Percentiles rank a stretch among this genome's conserved stretches.
phyloP scores from a whole-genome alignment of 768 basidiomycete genomes.

The Boletus rubroflammeus region DNA sequence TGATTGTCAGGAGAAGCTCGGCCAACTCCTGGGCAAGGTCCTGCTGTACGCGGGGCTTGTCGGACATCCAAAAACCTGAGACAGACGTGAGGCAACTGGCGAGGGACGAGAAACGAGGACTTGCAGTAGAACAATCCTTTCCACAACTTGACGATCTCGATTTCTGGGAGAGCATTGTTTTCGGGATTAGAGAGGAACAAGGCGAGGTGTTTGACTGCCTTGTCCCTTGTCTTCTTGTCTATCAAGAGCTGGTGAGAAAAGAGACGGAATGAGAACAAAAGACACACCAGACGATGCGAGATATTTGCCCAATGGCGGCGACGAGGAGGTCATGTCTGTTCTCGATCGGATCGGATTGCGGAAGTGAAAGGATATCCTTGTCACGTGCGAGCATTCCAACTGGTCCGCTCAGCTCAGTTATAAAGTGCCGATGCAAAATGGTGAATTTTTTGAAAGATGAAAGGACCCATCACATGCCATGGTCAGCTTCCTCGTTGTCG shows the following conservation, averaged over 20 bases:
- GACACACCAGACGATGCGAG: slow-evolving; percentile 84
- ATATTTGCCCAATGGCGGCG: slow-evolving; percentile 79
- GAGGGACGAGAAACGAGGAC: slow-evolving; percentile 18
- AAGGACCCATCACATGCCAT: slow-evolving; percentile 90
- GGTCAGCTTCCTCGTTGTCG: slow-evolving; percentile 41
- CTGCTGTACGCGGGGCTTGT: slow-evolving; percentile 96
- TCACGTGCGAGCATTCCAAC: slow-evolving; percentile 6
- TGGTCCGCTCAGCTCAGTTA: too few species aligned
- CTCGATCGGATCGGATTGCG: slow-evolving; percentile 20
- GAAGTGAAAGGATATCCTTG: neutral
- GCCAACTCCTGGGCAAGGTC: slow-evolving; percentile 83
- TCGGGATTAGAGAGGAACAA: slow-evolving; percentile 70
- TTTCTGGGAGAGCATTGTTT: slow-evolving; percentile 55
- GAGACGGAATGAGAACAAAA: neutral
- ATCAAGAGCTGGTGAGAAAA: neutral
- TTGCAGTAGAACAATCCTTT: slow-evolving; percentile 96
- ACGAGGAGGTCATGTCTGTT: slow-evolving; percentile 33
- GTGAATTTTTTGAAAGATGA: slow-evolving; percentile 35
- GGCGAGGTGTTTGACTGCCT: slow-evolving; percentile 77
- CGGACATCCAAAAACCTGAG: slow-evolving; percentile 98
- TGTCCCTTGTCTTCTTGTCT: slow-evolving; percentile 94
- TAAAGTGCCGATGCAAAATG: too few species aligned
- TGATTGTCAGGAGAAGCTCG: slow-evolving; percentile 70
- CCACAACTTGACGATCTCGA: slow-evolving; percentile 91
- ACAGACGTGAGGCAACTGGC: neutral